Percentiles rank a stretch among this genome's conserved stretches.
Evolutionary conservation across 2,329 filamentous ascomycete species (phyloP).

Genomic region (Pseudogymnoascus pannorum): DNA sequence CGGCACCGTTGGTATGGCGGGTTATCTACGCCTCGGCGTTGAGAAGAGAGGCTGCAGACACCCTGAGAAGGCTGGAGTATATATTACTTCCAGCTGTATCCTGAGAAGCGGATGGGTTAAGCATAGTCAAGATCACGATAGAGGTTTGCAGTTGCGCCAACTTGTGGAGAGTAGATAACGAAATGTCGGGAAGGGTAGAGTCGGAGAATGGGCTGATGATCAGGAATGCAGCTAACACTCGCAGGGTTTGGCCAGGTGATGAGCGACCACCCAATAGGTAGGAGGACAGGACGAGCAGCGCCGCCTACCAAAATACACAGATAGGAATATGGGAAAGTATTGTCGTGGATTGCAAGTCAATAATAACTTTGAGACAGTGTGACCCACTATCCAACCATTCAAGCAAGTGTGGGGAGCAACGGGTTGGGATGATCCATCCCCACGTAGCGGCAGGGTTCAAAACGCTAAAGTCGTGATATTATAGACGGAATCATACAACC

Average conservation of each 20-base stretch:
- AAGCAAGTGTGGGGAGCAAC: neutral
- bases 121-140: neutral
- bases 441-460: neutral
- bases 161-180: conserved; percentile 2
- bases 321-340: neutral
- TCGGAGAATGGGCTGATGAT: neutral
- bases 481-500: neutral
- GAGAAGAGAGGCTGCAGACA: neutral
- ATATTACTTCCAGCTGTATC: neutral
- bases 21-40: neutral
- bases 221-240: neutral
- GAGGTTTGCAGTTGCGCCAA: neutral
- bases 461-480: neutral
- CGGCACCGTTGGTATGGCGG: neutral
- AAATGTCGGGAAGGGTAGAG: neutral
- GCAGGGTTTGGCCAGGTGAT: conserved; percentile 5
- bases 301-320: neutral
- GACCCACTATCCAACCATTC: neutral
- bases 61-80: neutral
- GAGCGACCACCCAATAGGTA: neutral
- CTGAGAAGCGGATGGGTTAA: neutral
- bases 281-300: neutral
- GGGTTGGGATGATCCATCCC: neutral
- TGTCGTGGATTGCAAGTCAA: neutral
- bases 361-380: neutral